These are phyloP conservation scores for Kwoniella dejecticola DNA, from an alignment of 768 basidiomycete species.

Conservation along the genomic window DNA sequence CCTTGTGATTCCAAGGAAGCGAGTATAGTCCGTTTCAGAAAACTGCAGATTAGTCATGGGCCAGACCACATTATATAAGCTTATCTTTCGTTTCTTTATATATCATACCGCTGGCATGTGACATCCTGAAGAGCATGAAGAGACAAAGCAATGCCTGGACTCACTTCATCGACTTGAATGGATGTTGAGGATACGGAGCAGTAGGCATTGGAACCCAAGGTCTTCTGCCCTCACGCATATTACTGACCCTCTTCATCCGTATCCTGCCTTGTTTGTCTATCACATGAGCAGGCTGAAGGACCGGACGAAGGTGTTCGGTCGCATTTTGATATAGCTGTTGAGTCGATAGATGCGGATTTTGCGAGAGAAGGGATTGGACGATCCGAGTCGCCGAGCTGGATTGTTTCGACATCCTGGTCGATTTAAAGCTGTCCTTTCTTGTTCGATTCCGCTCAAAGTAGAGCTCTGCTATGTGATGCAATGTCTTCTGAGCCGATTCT, in stretches of 20 bases:
- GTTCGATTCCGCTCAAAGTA: too few species aligned
- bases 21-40: slow-evolving; percentile 38
- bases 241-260: slow-evolving; percentile 40
- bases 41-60: slow-evolving; percentile 20
- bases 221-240: slow-evolving; percentile 39
- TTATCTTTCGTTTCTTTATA: too few species aligned
- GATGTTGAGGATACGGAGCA: slow-evolving; percentile 45
- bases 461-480: too few species aligned
- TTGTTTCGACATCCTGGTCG: slow-evolving; percentile 3
- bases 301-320: slow-evolving; percentile 24
- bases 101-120: too few species aligned
- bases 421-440: too few species aligned
- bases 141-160: slow-evolving; percentile 11
- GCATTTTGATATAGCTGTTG: slow-evolving; percentile 37
- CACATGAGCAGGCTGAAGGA: slow-evolving; percentile 27
- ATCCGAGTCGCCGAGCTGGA: slow-evolving; percentile 16
- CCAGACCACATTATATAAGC: background rate
- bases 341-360: slow-evolving; percentile 9
- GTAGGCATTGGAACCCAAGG: slow-evolving; percentile 38
- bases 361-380: slow-evolving; percentile 16
- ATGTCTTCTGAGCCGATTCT: too few species aligned
- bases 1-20: slow-evolving; percentile 34
- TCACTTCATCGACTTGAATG: slow-evolving; percentile 42
- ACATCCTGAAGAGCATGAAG: background rate
- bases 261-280: slow-evolving; percentile 29